These are phyloP conservation scores for Glycine tomentella DNA, from an alignment of 306 rosid genomes.

Conservation along the genomic window DNA sequence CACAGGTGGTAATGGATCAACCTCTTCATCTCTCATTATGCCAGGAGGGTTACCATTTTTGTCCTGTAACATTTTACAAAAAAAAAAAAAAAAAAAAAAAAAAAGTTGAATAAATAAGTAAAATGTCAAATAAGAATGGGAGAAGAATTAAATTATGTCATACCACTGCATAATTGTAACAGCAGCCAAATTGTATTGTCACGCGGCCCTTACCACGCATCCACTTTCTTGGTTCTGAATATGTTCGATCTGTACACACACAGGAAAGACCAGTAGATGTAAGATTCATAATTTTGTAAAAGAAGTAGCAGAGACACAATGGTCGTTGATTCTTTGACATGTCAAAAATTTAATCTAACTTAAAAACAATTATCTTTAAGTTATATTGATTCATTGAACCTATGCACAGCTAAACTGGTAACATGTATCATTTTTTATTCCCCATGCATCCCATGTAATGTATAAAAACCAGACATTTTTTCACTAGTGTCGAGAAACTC, in stretches of 20 bases:
- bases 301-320: neutral
- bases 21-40: constrained; percentile 61
- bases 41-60: constrained; percentile 68
- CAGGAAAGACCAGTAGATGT: constrained; percentile 26
- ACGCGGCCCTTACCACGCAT: constrained; percentile 78
- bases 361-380: neutral
- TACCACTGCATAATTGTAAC: constrained; percentile 75
- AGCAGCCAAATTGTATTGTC: constrained; percentile 72
- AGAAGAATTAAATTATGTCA: neutral
- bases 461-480: too few relatives aligned
- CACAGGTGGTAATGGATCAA: constrained; percentile 63
- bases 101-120: neutral
- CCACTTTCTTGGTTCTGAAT: constrained; percentile 70
- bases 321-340: neutral
- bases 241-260: constrained; percentile 54
- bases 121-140: neutral
- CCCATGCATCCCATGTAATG: too few relatives aligned
- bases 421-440: neutral
- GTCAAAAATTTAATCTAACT: neutral
- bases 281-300: constrained; percentile 2
- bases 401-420: neutral
- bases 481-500: neutral
- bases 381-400: neutral
- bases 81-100: too few relatives aligned
- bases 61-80: constrained; percentile 54